A percentile compares a stretch with the other conserved stretches of the same genome.
These are phyloP conservation scores for Taiwanofungus camphoratus DNA, from an alignment of 1,284 basidiomycete genomes.

Conservation along the genomic window DNA sequence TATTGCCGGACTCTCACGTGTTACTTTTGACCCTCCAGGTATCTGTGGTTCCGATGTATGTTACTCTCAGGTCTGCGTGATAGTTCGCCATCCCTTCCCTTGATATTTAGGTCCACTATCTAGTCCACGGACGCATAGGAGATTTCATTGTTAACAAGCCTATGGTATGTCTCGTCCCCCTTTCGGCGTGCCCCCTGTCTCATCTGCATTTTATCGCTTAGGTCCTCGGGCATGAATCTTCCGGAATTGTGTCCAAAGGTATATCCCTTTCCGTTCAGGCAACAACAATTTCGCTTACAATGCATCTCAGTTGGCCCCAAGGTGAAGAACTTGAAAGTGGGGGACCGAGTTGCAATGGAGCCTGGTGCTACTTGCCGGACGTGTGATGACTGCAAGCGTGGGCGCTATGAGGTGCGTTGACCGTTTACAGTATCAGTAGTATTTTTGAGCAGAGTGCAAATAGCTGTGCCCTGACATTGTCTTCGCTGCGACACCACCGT, in stretches of 20 bases:
- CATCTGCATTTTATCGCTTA: conserved; percentile 17
- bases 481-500: conserved; percentile 87
- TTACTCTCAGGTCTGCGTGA: conserved; percentile 12
- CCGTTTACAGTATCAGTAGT: conserved; percentile 4
- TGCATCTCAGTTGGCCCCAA: conserved; percentile 52
- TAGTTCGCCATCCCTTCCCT: conserved; percentile 8
- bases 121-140: conserved; percentile 72
- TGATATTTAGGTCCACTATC: conserved; percentile 66
- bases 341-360: conserved; percentile 85
- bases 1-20: background rate
- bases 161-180: conserved; percentile 58
- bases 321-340: conserved; percentile 71
- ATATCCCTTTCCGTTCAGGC: background rate
- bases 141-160: conserved; percentile 74
- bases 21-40: conserved; percentile 41
- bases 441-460: background rate
- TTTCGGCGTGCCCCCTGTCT: background rate
- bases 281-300: background rate
- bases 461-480: conserved; percentile 73
- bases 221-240: conserved; percentile 65
- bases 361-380: conserved; percentile 72
- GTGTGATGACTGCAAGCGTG: conserved; percentile 73
- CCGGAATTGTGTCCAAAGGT: conserved; percentile 53
- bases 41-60: conserved; percentile 86
- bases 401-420: conserved; percentile 66